Evolutionary conservation across 176 grass and related monocot genomes (phyloP).

Genomic region (Coix lacrymajobi): DNA sequence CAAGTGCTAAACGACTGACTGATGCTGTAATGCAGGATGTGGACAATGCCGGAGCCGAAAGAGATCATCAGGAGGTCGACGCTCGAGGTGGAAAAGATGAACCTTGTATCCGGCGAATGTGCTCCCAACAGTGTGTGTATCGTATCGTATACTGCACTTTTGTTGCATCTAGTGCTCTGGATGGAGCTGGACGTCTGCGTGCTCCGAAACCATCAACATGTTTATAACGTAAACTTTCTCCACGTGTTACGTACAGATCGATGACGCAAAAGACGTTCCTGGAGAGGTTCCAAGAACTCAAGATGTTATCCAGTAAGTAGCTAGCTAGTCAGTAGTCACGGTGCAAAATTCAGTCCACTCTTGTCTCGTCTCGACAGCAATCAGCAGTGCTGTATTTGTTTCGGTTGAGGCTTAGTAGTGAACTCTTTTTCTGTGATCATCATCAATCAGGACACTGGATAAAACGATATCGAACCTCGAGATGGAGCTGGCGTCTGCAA

Average conservation of each 20-base stretch:
- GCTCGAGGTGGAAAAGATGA: conserved; percentile 52
- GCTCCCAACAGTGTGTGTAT: conserved; percentile 49
- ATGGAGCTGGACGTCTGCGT: not conserved
- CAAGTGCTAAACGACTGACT: not conserved
- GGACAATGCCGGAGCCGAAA: conserved; percentile 83
- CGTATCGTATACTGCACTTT: not conserved
- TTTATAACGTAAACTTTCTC: not conserved
- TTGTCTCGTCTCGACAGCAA: not conserved
- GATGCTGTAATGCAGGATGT: conserved; percentile 61
- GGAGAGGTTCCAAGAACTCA: conserved; percentile 53
- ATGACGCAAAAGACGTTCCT: conserved; percentile 25
- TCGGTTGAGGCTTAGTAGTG: not conserved
- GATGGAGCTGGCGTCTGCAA: conserved; percentile 83
- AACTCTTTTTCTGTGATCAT: not conserved
- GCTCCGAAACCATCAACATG: not conserved
- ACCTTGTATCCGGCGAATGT: conserved; percentile 46
- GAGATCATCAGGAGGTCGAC: conserved; percentile 55
- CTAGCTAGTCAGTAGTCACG: not conserved
- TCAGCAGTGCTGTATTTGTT: not conserved
- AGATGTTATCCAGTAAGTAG: conserved; percentile 70
- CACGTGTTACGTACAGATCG: not conserved
- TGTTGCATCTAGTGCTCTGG: not conserved
- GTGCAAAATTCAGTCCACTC: not conserved
- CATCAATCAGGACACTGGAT: conserved; percentile 54
- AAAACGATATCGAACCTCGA: conserved; percentile 86